Conservation (phyloP, 352 stramenopile genomes). For the Phytopythium chamaehyphon region DNA sequence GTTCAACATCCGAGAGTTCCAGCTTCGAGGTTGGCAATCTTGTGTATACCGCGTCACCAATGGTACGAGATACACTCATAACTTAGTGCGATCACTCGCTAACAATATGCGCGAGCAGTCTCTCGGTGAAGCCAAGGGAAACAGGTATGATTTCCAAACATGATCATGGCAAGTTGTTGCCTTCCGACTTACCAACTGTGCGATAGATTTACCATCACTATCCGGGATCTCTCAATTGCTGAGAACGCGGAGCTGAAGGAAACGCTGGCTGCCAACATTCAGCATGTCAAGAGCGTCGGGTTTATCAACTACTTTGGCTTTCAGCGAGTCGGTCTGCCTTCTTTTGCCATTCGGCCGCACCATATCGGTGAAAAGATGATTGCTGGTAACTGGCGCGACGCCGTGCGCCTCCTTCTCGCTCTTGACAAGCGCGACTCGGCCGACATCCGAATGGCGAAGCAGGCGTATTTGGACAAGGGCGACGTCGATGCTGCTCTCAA, state of each 20-base stretch:
- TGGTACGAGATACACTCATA: constrained; percentile 21
- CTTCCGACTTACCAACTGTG: not conserved
- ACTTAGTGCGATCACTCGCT: not conserved
- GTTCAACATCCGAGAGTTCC: constrained; percentile 8
- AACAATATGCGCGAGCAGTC: constrained; percentile 11
- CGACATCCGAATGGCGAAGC: constrained; percentile 33
- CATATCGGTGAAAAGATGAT: constrained; percentile 73
- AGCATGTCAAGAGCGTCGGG: constrained; percentile 25
- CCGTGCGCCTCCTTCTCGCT: constrained; percentile 41
- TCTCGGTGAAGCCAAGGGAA: constrained; percentile 50
- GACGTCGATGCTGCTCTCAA: constrained; percentile 60
- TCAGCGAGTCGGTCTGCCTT: constrained; percentile 59
- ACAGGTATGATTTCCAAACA: constrained; percentile 20
- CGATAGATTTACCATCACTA: constrained; percentile 44
- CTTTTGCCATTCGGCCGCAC: constrained; percentile 40
- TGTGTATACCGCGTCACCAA: constrained; percentile 38
- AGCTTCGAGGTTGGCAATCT: constrained; percentile 44
- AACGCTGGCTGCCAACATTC: constrained; percentile 19
- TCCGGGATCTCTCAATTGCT: constrained; percentile 29
- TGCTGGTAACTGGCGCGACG: constrained; percentile 53
- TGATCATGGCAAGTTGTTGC: not conserved
- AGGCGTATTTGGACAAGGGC: constrained; percentile 31
- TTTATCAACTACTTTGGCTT: constrained; percentile 86
- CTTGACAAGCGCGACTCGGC: constrained; percentile 30
- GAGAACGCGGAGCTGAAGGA: constrained; percentile 8